Evolutionary conservation across 805 yeast genomes (phyloP).

Genomic region (Teunomyces gatunensis): DNA sequence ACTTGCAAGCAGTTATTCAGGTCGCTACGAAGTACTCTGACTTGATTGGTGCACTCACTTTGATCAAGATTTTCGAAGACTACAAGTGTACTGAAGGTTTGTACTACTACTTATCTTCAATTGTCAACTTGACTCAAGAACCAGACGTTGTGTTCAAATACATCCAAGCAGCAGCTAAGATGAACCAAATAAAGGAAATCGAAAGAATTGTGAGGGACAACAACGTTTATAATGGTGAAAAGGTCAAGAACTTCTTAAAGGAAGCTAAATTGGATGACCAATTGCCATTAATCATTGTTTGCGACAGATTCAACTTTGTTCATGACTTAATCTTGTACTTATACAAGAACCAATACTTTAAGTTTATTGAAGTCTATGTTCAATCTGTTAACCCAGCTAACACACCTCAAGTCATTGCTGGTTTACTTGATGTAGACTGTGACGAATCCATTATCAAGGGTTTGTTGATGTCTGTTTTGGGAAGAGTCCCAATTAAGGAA

Average conservation of each 20-base stretch:
- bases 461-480: constrained; percentile 79
- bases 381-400: constrained; percentile 96
- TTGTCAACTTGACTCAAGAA: constrained; percentile 91
- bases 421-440: constrained; percentile 94
- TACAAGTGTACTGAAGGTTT: constrained; percentile 90
- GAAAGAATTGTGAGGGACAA: constrained; percentile 95
- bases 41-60: constrained; percentile 77
- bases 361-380: constrained; percentile 95
- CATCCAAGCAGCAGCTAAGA: constrained; percentile 88
- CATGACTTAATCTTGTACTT: constrained; percentile 91
- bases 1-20: constrained; percentile 90
- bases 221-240: constrained; percentile 92
- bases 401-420: constrained; percentile 96
- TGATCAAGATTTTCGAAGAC: constrained; percentile 91
- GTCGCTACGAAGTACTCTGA: constrained; percentile 97
- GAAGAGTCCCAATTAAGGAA: constrained; percentile 89
- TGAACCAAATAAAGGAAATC: constrained; percentile 89
- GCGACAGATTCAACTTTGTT: constrained; percentile 87
- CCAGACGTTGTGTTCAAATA: constrained; percentile 95
- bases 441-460: constrained; percentile 85
- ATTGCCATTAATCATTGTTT: constrained; percentile 91
- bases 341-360: constrained; percentile 93
- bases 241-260: constrained; percentile 94
- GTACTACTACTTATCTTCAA: constrained; percentile 88
- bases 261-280: constrained; percentile 94